A percentile compares a stretch with the other conserved stretches of the same genome.
Conservation (phyloP, 225 moss, liverwort and hornwort genomes). For the Bryoerythrophyllum caledonicum region DNA sequence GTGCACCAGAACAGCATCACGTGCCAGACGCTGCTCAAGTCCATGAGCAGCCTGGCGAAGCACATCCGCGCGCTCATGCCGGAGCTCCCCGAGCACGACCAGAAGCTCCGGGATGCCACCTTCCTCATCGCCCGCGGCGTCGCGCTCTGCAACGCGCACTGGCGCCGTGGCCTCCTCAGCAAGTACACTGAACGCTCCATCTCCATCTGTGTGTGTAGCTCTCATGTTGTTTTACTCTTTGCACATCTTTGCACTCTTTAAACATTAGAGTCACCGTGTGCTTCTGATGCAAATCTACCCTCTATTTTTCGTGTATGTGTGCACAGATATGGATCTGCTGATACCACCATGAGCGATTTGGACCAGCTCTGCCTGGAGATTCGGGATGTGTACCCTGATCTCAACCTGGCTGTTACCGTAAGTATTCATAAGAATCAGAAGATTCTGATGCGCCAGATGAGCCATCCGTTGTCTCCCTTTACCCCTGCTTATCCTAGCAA, state of each 20-base stretch:
- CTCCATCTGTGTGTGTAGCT: too few relatives aligned
- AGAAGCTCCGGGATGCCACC: slow-evolving; percentile 50
- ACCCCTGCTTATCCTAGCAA: slow-evolving; percentile 61
- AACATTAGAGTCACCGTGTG: too few relatives aligned
- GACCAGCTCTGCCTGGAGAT: slow-evolving; percentile 41
- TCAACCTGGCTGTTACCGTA: slow-evolving; percentile 52
- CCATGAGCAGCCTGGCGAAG: slow-evolving; percentile 58
- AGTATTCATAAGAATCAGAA: slow-evolving; percentile 41
- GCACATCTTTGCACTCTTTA: too few relatives aligned
- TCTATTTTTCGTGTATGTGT: background rate
- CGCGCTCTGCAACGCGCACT: slow-evolving; percentile 45
- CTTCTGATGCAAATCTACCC: too few relatives aligned
- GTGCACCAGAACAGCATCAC: slow-evolving; percentile 36
- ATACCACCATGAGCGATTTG: slow-evolving; percentile 45
- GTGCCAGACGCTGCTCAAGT: slow-evolving; percentile 44
- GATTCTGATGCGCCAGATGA: slow-evolving; percentile 48
- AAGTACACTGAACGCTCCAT: slow-evolving; percentile 34
- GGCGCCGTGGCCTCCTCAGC: slow-evolving; percentile 35
- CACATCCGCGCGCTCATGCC: slow-evolving; percentile 57
- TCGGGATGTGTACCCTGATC: slow-evolving; percentile 57
- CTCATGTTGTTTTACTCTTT: too few relatives aligned
- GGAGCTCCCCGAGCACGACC: slow-evolving; percentile 46
- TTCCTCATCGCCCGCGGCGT: slow-evolving; percentile 57
- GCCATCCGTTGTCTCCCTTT: slow-evolving; percentile 60
- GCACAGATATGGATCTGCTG: slow-evolving; percentile 57